phyloP scores from a whole-genome alignment of 169 alveolate genomes.

The Plasmodium berghei region DNA sequence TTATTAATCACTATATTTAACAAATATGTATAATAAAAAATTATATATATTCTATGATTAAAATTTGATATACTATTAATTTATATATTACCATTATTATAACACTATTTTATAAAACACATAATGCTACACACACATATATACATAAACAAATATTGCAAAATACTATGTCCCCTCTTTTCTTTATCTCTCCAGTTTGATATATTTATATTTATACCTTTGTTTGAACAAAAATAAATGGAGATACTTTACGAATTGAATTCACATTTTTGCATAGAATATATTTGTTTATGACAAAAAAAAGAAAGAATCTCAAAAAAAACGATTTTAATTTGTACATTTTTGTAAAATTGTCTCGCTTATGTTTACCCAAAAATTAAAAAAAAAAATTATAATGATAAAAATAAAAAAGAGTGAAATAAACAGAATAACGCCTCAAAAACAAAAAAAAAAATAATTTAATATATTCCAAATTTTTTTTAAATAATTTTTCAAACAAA shows the following conservation, averaged over 20 bases:
- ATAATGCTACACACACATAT: not conserved
- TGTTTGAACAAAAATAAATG: slow-evolving; percentile 2
- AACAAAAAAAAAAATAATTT: not conserved
- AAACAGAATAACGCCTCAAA: not conserved
- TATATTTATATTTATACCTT: not conserved
- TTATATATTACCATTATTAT: not conserved
- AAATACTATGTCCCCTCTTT: not conserved
- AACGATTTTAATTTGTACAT: slow-evolving; percentile 12
- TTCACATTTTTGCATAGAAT: not conserved
- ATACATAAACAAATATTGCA: no score
- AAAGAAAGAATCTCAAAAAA: not conserved
- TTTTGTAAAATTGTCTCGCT: not conserved
- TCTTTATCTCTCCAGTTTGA: not conserved
- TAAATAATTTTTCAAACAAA: no score
- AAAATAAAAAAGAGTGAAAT: not conserved
- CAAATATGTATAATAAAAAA: no score
- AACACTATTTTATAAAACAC: not conserved
- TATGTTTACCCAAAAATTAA: not conserved
- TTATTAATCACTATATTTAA: no score
- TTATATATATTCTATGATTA: no score
- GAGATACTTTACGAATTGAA: not conserved
- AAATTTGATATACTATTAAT: no score
- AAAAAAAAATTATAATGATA: slow-evolving; percentile 1
- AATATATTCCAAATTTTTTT: not conserved
- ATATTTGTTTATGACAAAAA: not conserved